Conservation (phyloP, 495 filamentous ascomycete species). For the Penicillium psychrofluorescens region DNA sequence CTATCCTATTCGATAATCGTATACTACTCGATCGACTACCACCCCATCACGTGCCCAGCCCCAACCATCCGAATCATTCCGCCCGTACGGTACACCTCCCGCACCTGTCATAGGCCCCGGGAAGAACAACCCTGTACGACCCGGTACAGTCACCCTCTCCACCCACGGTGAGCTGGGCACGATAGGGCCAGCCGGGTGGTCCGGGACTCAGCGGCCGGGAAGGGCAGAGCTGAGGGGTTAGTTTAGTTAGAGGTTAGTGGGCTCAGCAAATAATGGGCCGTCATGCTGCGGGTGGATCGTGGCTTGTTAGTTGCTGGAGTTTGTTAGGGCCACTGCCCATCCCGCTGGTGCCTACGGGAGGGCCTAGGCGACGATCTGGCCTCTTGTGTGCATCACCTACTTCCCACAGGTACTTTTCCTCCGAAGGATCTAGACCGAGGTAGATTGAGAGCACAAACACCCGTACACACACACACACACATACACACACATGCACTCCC, state of each 20-base stretch:
- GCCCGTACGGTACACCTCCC: constrained; percentile 7
- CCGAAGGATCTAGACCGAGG: too few relatives aligned
- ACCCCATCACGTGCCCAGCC: constrained; percentile 1
- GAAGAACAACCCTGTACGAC: constrained; percentile 13
- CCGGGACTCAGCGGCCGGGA: constrained; percentile 16
- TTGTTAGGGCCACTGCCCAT: not conserved
- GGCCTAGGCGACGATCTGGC: constrained; percentile 1
- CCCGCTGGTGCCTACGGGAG: constrained; percentile 8
- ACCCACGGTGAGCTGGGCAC: constrained; percentile 5
- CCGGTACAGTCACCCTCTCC: constrained; percentile 10
- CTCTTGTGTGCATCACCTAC: not conserved
- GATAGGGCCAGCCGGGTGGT: constrained; percentile 14
- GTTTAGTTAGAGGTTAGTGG: too few relatives aligned
- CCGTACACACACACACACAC: not conserved
- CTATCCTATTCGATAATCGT: not conserved
- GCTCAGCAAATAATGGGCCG: too few relatives aligned
- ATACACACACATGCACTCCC: not conserved
- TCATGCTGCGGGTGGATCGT: too few relatives aligned
- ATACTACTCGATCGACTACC: not conserved
- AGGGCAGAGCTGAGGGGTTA: constrained; percentile 7
- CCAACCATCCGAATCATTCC: constrained; percentile 19
- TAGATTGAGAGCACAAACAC: not conserved
- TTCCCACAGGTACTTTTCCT: not conserved
- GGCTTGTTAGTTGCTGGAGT: too few relatives aligned
- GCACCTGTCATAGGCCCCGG: constrained; percentile 17